These are phyloP conservation scores for Bruguiera parviflora DNA, from an alignment of 345 rosid species.

Conservation along the genomic window DNA sequence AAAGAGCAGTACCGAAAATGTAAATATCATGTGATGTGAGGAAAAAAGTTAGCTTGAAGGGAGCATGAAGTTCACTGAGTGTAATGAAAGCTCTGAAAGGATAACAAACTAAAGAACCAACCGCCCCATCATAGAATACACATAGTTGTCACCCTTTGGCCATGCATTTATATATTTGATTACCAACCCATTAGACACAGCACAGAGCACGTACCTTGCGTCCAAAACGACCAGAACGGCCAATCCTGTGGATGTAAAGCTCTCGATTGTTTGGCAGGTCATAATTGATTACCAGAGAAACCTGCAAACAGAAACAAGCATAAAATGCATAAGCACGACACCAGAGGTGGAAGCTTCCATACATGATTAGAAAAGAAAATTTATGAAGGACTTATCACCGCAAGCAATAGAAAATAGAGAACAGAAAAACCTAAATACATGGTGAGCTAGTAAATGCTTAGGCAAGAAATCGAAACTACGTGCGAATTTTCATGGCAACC, in stretches of 20 bases:
- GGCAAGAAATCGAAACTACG: too few relatives aligned
- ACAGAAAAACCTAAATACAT: too few relatives aligned
- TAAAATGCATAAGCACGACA: background rate
- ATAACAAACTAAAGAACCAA: too few relatives aligned
- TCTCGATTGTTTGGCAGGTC: conserved; percentile 98
- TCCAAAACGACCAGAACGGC: conserved; percentile 97
- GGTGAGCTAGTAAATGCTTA: too few relatives aligned
- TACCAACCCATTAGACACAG: background rate
- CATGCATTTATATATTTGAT: background rate
- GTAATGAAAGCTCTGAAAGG: too few relatives aligned
- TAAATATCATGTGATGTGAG: too few relatives aligned
- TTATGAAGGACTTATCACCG: background rate
- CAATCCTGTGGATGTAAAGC: conserved; percentile 94
- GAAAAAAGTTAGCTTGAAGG: too few relatives aligned
- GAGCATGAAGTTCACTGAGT: too few relatives aligned
- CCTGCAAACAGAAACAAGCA: conserved; percentile 40
- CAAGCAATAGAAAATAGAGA: background rate
- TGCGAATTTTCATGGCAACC: too few relatives aligned
- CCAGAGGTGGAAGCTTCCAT: background rate
- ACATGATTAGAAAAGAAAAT: background rate
- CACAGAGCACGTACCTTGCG: conserved; percentile 61
- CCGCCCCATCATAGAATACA: background rate
- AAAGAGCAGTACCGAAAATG: background rate
- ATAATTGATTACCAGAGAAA: conserved; percentile 89
- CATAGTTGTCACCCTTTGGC: too few relatives aligned